These are phyloP conservation scores for Cryptosporidium meleagridis DNA, from an alignment of 169 alveolate genomes.

Conservation along the genomic window DNA sequence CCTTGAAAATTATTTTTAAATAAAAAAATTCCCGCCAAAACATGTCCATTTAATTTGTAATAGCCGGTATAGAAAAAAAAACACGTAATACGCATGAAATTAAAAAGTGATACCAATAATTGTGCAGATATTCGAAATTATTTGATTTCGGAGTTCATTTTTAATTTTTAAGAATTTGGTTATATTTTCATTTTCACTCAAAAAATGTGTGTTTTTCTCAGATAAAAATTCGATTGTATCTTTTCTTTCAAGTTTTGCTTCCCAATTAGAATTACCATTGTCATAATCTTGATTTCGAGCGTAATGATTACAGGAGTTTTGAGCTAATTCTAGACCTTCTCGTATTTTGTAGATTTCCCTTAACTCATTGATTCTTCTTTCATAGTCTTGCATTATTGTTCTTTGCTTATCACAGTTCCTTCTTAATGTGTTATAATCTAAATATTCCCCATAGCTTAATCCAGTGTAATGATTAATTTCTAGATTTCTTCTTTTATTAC, in stretches of 20 bases:
- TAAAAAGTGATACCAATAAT: slow-evolving; percentile 27
- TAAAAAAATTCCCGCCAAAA: neutral
- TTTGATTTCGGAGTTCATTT: slow-evolving; percentile 8
- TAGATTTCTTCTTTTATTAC: too few relatives aligned
- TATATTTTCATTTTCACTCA: neutral
- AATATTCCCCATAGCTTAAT: neutral
- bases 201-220: neutral
- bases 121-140: neutral
- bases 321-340: neutral
- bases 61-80: neutral
- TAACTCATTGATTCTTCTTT: neutral
- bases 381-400: neutral
- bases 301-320: neutral
- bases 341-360: neutral
- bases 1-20: neutral
- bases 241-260: neutral
- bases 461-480: neutral
- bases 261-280: neutral
- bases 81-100: neutral
- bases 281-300: neutral
- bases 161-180: neutral
- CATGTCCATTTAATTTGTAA: neutral
- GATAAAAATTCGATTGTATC: neutral
- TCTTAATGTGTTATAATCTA: neutral
- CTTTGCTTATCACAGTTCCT: neutral